Conservation (phyloP, 2,329 filamentous ascomycete species). For the Paraphoma chrysanthemicola region DNA sequence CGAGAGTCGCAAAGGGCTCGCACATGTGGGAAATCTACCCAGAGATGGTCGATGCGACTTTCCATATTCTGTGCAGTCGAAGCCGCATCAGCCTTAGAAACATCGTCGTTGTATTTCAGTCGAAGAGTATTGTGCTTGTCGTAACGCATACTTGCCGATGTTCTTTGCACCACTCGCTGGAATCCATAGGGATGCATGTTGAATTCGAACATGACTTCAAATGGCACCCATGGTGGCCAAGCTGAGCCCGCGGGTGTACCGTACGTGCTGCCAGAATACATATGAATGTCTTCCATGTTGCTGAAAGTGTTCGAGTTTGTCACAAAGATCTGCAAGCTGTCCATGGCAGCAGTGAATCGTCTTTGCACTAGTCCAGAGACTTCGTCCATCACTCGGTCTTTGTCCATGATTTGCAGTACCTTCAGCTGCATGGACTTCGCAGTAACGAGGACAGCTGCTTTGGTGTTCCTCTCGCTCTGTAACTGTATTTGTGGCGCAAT, state of each 20-base stretch:
- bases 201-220: slow-evolving; percentile 99
- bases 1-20: slow-evolving; percentile 95
- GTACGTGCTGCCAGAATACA: slow-evolving; percentile 94
- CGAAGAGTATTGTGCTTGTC: slow-evolving; percentile 98
- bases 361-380: slow-evolving; percentile 95
- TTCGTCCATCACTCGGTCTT: slow-evolving; percentile 86
- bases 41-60: slow-evolving; percentile 91
- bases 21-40: slow-evolving; percentile 94
- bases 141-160: slow-evolving; percentile 90
- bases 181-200: slow-evolving; percentile 95
- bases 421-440: slow-evolving; percentile 99
- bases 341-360: slow-evolving; percentile 92
- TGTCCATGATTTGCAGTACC: slow-evolving; percentile 97
- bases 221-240: slow-evolving; percentile 98
- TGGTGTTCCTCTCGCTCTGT: slow-evolving; percentile 97
- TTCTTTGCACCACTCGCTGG: slow-evolving; percentile 94
- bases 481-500: slow-evolving; percentile 98
- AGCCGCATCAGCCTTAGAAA: slow-evolving; percentile 68
- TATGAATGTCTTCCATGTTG: slow-evolving; percentile 79
- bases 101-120: slow-evolving; percentile 95
- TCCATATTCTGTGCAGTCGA: slow-evolving; percentile 66
- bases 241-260: slow-evolving; percentile 82
- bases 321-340: slow-evolving; percentile 97
- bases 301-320: slow-evolving; percentile 91
- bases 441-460: slow-evolving; percentile 94